Conservation (phyloP, 192 early-diverging fungal species). For the Geranomyces michiganensis region DNA sequence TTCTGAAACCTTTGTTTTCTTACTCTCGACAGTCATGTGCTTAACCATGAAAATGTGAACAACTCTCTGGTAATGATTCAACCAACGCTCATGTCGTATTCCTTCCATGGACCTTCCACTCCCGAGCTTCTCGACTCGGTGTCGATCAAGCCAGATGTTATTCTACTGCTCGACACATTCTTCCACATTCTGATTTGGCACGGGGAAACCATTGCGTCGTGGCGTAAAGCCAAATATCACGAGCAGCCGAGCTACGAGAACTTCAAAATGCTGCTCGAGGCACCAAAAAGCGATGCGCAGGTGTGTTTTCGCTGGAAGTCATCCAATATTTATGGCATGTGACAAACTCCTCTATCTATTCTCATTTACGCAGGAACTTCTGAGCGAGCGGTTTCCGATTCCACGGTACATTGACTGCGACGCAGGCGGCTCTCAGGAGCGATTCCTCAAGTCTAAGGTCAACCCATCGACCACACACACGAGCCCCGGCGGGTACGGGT, state of each 20-base stretch:
- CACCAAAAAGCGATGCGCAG: slow-evolving; percentile 83
- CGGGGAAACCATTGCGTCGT: slow-evolving; percentile 94
- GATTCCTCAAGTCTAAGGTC: slow-evolving; percentile 96
- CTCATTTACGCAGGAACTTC: slow-evolving; percentile 67
- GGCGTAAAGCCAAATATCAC: slow-evolving; percentile 96
- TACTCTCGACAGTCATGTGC: slow-evolving; percentile 68
- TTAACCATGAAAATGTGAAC: slow-evolving; percentile 95
- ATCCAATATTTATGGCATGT: neutral
- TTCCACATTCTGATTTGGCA: slow-evolving; percentile 99
- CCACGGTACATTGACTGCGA: slow-evolving; percentile 98
- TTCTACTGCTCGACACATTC: slow-evolving; percentile 94
- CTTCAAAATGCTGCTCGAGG: slow-evolving; percentile 90
- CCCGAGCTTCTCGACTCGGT: slow-evolving; percentile 96
- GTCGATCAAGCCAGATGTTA: slow-evolving; percentile 94
- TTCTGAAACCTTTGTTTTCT: slow-evolving; percentile 17
- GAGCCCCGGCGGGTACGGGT: slow-evolving; percentile 47
- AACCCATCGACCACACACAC: slow-evolving; percentile 97
- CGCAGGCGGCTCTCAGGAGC: slow-evolving; percentile 94
- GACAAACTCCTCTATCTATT: slow-evolving; percentile 14
- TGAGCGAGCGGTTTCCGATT: slow-evolving; percentile 95
- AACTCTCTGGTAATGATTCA: slow-evolving; percentile 99
- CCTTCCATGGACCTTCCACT: slow-evolving; percentile 80
- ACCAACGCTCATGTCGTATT: slow-evolving; percentile 92
- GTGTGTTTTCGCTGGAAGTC: slow-evolving; percentile 30
- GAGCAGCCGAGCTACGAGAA: slow-evolving; percentile 93